Base-by-base conservation (phyloP, 371 early-diverging fungal genomes). In the Rhizopus stolonifer region DNA sequence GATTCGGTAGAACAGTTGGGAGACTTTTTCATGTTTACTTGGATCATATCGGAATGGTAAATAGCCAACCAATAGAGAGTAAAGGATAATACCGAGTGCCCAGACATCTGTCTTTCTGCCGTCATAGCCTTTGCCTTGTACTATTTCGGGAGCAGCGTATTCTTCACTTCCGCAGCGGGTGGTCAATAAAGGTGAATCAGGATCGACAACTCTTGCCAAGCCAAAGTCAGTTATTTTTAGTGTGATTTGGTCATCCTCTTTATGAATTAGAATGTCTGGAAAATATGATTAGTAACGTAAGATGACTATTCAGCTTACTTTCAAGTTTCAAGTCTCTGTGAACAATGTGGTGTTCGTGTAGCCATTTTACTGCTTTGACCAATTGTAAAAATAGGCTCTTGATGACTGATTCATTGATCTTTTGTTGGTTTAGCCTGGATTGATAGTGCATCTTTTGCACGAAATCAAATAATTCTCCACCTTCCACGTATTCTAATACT, bases 71-170 rank as follows among this genome's bases (percentile, higher is more conserved):
- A 85, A 43, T 13, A 88, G 56, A 10, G 79, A 74, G 49, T 84
- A 90, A 14, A 90, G 64, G 4, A 91, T 75, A 26, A 87, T 79
- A 26, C 91, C 91, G 15, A 88, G 60, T 3, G 85, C 70, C 91
- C 91, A 90, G 9, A 80, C 74, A 56, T 90, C 89, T 0, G 84
- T 80, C 49, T 77, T 65, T 13, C 83, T 70, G 5, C 85, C 84
- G 55, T 87, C 84, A 49, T 89, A 87, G 1, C 72, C 65, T 25
- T 79, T 67, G 3, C 79, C 77, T 15, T 87, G 73, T 22, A 92
- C 74, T 33, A 92, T 76, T 61, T 94, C 93, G 0, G 94, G 94
- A n/a, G 93, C 88, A 4, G 91, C 89, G 76, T 90, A 92, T 60
- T 89, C 88, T 52, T 86, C 83, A 33, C 84, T 82, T 15, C 90